Base-by-base conservation (phyloP, 495 filamentous ascomycete genomes). In the Penicillium egyptiacum region DNA sequence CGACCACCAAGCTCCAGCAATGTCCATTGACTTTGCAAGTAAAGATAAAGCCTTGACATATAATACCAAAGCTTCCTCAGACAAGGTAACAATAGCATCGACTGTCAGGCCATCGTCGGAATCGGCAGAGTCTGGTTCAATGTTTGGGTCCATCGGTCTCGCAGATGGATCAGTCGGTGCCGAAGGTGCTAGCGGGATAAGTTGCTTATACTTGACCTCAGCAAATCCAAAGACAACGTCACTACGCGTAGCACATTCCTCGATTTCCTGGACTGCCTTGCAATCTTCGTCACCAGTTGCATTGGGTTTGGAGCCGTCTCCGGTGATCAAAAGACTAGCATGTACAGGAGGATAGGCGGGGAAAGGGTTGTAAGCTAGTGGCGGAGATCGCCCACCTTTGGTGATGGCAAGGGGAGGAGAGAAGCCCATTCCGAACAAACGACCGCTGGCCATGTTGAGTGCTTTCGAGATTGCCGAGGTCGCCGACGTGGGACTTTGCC, bases 221-320 rank as follows among this genome's bases (percentile, higher is more conserved):
- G 94, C 94, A 73, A 98, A 97, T 20, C 91, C 91, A 68, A 89
- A 98, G 1, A 98, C 91, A 30, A 97, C 92, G 67, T 98, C 92
- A 60, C 91, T 96, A 26, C 90, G 86, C 16, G 88, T 92, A 7
- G 95, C 95, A 49, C 86, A 87, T 55, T 98, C 92, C 70, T 98
- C 94, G 39, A 98, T 89, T 28, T 80, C 81, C 53, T 92, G 84
- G 6, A 94, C 83, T 25, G 88, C 86, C 65, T 80, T 83, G 42
- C 81, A 77, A 68, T 98, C 94, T 66, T 98, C 92, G 56, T 98
- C 93, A 9, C 84, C 68, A 9, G 81, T 81, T 5, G 73, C 68
- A 35, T 77, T 81, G 19, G 78, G 69, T 64, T 84, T 87, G 1
- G 66, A 57, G 2, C 83, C 84, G 62, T 94, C 89, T 14, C 82